Evolutionary conservation across 805 yeast species (phyloP).

Genomic region (Wickerhamiella cacticola): DNA sequence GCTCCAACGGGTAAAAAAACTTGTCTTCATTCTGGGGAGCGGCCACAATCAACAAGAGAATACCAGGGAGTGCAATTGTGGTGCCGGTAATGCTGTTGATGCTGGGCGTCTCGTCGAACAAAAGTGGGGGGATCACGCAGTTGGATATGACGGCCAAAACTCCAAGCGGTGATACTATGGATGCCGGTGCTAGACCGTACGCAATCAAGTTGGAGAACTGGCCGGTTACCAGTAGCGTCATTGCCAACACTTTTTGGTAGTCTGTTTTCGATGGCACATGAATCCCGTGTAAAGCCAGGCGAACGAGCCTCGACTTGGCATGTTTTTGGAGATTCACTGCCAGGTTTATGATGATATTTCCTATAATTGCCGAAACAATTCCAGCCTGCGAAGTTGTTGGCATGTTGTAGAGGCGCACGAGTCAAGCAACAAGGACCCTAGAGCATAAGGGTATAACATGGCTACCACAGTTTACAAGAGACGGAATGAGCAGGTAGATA

Average conservation of each 20-base stretch:
- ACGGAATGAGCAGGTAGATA: too few species aligned
- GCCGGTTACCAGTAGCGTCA: conserved; percentile 34
- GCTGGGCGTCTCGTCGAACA: conserved; percentile 33
- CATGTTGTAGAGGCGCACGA: conserved; percentile 6
- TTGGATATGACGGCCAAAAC: conserved; percentile 39
- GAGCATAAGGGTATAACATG: not conserved
- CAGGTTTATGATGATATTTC: conserved; percentile 31
- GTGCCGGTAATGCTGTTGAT: conserved; percentile 33
- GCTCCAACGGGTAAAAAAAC: conserved; percentile 7
- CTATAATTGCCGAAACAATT: conserved; percentile 29
- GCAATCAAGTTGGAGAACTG: conserved; percentile 39
- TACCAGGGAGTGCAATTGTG: conserved; percentile 33
- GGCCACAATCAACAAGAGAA: conserved; percentile 33
- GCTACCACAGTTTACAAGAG: not conserved
- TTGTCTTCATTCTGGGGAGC: conserved; percentile 20
- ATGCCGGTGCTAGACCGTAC: conserved; percentile 39
- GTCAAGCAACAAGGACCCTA: too few species aligned
- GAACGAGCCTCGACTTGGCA: conserved; percentile 29
- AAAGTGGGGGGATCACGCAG: conserved; percentile 37
- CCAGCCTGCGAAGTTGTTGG: conserved; percentile 21
- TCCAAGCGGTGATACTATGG: conserved; percentile 39
- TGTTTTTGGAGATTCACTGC: conserved; percentile 34
- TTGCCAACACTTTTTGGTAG: conserved; percentile 34
- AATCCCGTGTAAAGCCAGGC: conserved; percentile 19
- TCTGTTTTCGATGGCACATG: conserved; percentile 19